Conservation (phyloP, 2,329 filamentous ascomycete species). For the Didymella segeticola region DNA sequence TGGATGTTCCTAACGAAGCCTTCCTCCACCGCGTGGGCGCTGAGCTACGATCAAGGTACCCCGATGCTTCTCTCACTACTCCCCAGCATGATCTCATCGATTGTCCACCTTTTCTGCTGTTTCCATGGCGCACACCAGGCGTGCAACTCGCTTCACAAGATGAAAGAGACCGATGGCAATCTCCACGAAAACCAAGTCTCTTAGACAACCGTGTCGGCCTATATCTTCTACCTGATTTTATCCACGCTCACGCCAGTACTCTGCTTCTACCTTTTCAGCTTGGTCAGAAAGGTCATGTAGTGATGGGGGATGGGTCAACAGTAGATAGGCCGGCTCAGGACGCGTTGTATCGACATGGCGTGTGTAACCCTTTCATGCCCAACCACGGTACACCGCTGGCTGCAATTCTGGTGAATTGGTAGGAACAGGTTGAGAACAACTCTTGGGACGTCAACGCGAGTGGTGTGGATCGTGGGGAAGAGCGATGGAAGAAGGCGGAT, state of each 20-base stretch:
- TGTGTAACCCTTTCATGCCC: constrained; percentile 2
- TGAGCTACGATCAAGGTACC: constrained; percentile 1
- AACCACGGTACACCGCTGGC: constrained; percentile 2
- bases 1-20: constrained; percentile 1
- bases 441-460: background rate
- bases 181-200: background rate
- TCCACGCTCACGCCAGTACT: background rate
- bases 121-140: constrained; percentile 2
- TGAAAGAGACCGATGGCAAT: constrained; percentile 1
- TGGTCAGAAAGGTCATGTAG: background rate
- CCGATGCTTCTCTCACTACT: constrained; percentile 4
- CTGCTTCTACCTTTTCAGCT: constrained; percentile 8
- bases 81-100: constrained; percentile 3
- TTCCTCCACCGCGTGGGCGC: constrained; percentile 5
- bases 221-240: background rate
- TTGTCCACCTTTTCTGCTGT: constrained; percentile 5
- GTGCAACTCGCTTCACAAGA: constrained; percentile 1
- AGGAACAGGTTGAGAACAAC: background rate
- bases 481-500: constrained; percentile 3
- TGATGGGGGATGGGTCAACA: background rate
- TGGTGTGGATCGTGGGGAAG: constrained; percentile 1
- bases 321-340: background rate
- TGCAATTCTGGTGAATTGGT: constrained; percentile 2
- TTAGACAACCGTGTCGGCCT: constrained; percentile 7
- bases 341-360: constrained; percentile 1